Evolutionary conservation across 2,329 filamentous ascomycete species (phyloP).

Genomic region (Aurifilum marmelostoma): DNA sequence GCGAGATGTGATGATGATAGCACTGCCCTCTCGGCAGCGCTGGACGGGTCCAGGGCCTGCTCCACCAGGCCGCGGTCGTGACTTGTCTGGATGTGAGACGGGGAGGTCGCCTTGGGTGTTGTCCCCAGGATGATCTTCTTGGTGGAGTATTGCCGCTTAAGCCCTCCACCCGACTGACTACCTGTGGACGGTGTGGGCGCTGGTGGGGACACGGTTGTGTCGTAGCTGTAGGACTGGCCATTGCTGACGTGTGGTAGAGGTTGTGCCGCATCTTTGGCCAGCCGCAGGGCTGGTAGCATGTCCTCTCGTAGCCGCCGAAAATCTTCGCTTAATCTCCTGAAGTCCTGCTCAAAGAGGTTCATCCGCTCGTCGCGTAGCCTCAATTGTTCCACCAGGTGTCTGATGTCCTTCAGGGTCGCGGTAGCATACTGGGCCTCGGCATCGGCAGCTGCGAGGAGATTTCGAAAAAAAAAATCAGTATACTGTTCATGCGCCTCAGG

Average conservation of each 20-base stretch:
- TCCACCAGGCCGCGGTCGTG: constrained; percentile 69
- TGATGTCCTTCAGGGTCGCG: constrained; percentile 91
- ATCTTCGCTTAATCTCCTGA: constrained; percentile 83
- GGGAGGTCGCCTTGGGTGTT: constrained; percentile 76
- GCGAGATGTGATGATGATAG: constrained; percentile 70
- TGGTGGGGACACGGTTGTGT: constrained; percentile 58
- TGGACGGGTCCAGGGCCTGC: constrained; percentile 69
- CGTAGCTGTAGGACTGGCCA: constrained; percentile 44
- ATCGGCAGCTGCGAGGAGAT: constrained; percentile 71
- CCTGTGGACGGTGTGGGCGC: constrained; percentile 60
- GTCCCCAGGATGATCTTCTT: constrained; percentile 73
- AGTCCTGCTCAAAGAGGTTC: constrained; percentile 77
- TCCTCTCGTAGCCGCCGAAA: constrained; percentile 89
- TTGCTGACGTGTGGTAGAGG: constrained; percentile 68
- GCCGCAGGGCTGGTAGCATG: constrained; percentile 83
- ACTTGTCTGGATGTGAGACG: constrained; percentile 70
- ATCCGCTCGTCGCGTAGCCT: constrained; percentile 90
- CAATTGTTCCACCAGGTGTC: constrained; percentile 86
- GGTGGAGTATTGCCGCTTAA: constrained; percentile 75
- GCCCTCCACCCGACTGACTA: constrained; percentile 51
- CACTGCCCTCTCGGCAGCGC: constrained; percentile 68
- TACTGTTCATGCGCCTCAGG: constrained; percentile 6
- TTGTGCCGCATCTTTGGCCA: constrained; percentile 89
- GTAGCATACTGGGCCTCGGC: constrained; percentile 82
- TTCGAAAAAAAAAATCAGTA: constrained; percentile 26